These are phyloP conservation scores for Pyricularia pennisetigena DNA, from an alignment of 2,329 filamentous ascomycete species.

Conservation along the genomic window DNA sequence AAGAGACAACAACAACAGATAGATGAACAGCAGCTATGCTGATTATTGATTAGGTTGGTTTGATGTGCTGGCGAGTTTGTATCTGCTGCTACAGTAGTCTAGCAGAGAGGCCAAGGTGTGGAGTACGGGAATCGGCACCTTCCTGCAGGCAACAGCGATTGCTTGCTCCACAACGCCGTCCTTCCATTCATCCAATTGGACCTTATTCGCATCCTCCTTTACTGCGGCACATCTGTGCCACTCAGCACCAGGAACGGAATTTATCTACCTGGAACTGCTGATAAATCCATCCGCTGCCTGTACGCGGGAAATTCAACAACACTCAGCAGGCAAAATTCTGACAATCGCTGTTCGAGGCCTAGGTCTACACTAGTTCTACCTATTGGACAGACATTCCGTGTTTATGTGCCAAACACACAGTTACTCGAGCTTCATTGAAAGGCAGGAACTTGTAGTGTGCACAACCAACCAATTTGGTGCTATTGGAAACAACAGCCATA, in stretches of 20 bases:
- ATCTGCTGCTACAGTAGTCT: too few relatives aligned
- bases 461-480: neutral
- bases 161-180: neutral
- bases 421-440: neutral
- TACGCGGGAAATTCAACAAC: neutral
- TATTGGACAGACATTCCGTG: too few relatives aligned
- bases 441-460: neutral
- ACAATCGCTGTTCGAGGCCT: neutral
- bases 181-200: neutral
- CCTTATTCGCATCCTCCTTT: neutral
- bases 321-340: neutral
- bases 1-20: too few relatives aligned
- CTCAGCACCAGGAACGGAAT: neutral
- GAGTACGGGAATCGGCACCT: neutral
- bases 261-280: neutral
- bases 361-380: too few relatives aligned
- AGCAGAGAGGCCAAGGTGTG: neutral
- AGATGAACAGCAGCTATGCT: too few relatives aligned
- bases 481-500: neutral
- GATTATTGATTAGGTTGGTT: too few relatives aligned
- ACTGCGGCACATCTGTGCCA: neutral
- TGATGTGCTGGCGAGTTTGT: too few relatives aligned
- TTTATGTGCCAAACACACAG: too few relatives aligned
- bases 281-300: neutral
- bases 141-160: too few relatives aligned